phyloP scores from a whole-genome alignment of 345 rosid species.

The Excoecaria agallocha region DNA sequence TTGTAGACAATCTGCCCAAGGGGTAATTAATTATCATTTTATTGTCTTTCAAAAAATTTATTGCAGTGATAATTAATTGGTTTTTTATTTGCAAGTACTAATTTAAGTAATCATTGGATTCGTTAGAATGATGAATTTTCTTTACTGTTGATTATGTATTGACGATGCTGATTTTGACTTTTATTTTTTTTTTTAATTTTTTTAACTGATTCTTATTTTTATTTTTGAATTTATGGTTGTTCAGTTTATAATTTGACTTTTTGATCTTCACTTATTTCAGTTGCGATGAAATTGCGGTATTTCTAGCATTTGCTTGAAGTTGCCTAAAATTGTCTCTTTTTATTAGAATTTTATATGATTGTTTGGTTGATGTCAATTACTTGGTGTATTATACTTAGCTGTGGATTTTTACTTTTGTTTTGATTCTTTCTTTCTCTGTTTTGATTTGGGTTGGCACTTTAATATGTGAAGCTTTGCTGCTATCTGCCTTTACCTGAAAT shows the following conservation, averaged over 20 bases:
- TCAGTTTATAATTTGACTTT: background rate
- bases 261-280: background rate
- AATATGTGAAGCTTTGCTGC: no score
- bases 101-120: no score
- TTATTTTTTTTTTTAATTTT: background rate
- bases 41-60: background rate
- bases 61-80: background rate
- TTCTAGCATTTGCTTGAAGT: conserved; percentile 7
- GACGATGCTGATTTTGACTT: background rate
- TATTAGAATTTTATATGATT: background rate
- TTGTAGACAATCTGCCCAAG: conserved; percentile 84
- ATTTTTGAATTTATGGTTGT: background rate
- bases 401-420: background rate
- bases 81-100: no score
- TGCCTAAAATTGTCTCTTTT: background rate
- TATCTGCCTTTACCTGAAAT: background rate
- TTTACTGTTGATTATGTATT: background rate
- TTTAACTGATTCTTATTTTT: background rate
- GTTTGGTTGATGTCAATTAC: background rate
- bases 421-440: background rate
- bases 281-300: background rate
- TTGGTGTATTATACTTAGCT: background rate
- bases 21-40: conserved; percentile 51
- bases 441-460: background rate
- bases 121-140: no score